Base-by-base conservation (phyloP, 208 protist species). In the Leishmania tarentolae region DNA sequence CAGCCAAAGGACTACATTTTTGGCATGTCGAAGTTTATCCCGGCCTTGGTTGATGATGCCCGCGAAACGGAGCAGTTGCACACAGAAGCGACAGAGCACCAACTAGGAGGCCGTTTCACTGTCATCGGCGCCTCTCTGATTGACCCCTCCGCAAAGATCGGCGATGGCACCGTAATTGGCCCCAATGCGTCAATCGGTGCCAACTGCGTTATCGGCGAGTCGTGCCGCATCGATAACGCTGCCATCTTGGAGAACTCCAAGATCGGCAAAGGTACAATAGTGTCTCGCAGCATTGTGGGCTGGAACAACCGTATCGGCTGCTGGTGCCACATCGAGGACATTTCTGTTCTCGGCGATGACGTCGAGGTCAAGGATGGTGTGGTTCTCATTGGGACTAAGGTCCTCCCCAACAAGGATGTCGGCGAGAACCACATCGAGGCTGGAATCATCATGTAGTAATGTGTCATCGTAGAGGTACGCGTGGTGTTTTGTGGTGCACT, bases 361-460 rank as follows among this genome's bases (percentile, higher is more conserved):
- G 98, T 99, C 0, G 83, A 95, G 37, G 86, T 99, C 37, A 88
- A 89, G 53, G 93, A 98, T 75, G 97, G 98, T 89, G 63, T 98
- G 31, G 94, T 95, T 75, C 80, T 99, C 42, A 99, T 99, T 73
- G 98, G 97, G 63, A 93, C 88, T 37, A 92, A 93, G 53, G 94
- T 99, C 9, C 85, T 99, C 24, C 98, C 98, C 6, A 98, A 99
- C 91, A 99, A 99, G 93, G 80, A 77, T 53, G 93, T 99, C 61
- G 80, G 82, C 2, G 81, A 94, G 74, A 92, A 90, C 73, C 94
- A 98, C 86, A 81, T 85, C 35, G 85, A 95, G 68, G 96, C 96
- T 31, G 89, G 91, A 77, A 95, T 99, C 79, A 89, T 99, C 83
- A 99, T 99, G 96, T 99, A 94, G 89, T 42, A 44, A 13, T 42